A percentile compares a stretch with the other conserved stretches of the same genome.
phyloP scores from a whole-genome alignment of 2,329 filamentous ascomycete species.

The Keithomyces neogunnii region DNA sequence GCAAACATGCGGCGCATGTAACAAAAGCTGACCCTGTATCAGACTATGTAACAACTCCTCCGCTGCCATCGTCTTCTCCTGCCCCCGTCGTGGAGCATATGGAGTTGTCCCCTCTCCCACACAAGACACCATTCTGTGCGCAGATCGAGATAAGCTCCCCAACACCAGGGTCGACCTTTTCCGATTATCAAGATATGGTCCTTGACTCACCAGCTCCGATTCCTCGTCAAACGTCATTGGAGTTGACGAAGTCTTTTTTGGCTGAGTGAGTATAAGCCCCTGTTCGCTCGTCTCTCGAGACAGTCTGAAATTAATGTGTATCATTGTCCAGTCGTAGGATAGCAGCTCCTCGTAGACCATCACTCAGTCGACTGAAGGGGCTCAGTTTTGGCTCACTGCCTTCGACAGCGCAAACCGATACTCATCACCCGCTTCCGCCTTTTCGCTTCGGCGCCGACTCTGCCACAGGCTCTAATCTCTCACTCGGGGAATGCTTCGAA shows the following conservation, averaged over 20 bases:
- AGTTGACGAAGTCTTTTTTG: constrained; percentile 38
- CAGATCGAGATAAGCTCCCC: constrained; percentile 65
- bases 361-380: constrained; percentile 65
- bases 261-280: constrained; percentile 40
- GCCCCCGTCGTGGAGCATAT: constrained; percentile 65
- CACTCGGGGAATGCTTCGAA: constrained; percentile 72
- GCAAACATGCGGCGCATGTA: not conserved
- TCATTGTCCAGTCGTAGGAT: constrained; percentile 49
- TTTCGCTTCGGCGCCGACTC: constrained; percentile 61
- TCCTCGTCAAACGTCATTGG: constrained; percentile 36
- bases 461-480: constrained; percentile 37
- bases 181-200: constrained; percentile 35
- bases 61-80: constrained; percentile 75
- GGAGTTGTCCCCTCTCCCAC: constrained; percentile 89
- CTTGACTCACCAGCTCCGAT: constrained; percentile 48
- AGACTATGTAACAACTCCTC: constrained; percentile 77
- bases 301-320: constrained; percentile 13
- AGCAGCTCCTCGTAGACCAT: constrained; percentile 62
- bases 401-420: constrained; percentile 52
- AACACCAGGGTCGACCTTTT: constrained; percentile 48
- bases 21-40: constrained; percentile 6
- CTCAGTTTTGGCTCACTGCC: constrained; percentile 60
- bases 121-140: constrained; percentile 64
- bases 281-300: not conserved
- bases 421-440: constrained; percentile 48